These are phyloP conservation scores for Linnemannia hyalina DNA, from an alignment of 192 early-diverging fungal genomes.

Conservation along the genomic window DNA sequence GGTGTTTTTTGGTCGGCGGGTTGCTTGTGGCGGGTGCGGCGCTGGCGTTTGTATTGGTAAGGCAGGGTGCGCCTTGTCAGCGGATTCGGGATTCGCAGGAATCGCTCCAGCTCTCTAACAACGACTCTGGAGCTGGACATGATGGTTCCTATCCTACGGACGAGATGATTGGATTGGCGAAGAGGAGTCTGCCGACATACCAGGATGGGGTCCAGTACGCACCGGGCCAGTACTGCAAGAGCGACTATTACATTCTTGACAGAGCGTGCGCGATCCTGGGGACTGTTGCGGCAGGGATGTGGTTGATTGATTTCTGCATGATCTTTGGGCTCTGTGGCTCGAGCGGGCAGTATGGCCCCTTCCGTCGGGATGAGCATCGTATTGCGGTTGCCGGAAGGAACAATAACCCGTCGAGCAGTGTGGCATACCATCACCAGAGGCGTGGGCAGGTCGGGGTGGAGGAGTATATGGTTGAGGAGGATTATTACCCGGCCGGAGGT, in stretches of 20 bases:
- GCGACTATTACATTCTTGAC: slow-evolving; percentile 34
- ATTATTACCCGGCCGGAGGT: slow-evolving; percentile 11
- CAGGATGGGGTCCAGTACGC: slow-evolving; percentile 18
- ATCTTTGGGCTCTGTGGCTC: slow-evolving; percentile 38
- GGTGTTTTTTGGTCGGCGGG: slow-evolving; percentile 29
- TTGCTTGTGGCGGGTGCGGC: slow-evolving; percentile 16
- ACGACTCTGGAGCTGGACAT: neutral
- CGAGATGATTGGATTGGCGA: neutral
- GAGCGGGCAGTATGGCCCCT: slow-evolving; percentile 3
- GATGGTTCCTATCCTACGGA: neutral
- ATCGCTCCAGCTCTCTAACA: neutral
- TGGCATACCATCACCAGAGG: neutral
- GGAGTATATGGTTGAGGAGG: neutral
- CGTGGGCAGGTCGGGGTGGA: neutral
- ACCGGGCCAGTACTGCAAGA: slow-evolving; percentile 18
- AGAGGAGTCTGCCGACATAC: neutral
- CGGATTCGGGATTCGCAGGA: neutral
- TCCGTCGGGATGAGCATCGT: neutral
- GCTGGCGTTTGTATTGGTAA: slow-evolving; percentile 16
- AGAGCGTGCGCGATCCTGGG: slow-evolving; percentile 33
- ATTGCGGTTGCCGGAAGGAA: neutral
- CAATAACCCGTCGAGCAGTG: too few species aligned
- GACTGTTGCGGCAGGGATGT: slow-evolving; percentile 22
- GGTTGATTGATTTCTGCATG: slow-evolving; percentile 37
- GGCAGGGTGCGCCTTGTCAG: slow-evolving; percentile 3